These are phyloP conservation scores for Grosmannia huntii DNA, from an alignment of 2,329 filamentous ascomycete genomes.

Conservation along the genomic window DNA sequence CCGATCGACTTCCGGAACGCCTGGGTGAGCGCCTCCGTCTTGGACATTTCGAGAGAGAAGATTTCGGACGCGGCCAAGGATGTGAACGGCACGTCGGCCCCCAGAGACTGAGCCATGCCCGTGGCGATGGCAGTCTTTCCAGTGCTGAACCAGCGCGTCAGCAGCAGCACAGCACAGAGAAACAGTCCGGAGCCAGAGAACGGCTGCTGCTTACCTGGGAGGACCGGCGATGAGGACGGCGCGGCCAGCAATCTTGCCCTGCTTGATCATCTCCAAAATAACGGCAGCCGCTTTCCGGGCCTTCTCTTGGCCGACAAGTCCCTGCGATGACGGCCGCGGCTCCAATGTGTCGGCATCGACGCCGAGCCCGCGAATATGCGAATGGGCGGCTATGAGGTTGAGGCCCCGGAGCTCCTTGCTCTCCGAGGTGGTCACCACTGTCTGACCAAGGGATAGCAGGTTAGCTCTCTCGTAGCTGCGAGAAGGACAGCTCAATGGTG, in stretches of 20 bases:
- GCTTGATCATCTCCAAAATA: conserved; percentile 97
- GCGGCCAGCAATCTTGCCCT: conserved; percentile 93
- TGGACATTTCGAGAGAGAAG: conserved; percentile 98
- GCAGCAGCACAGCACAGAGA: neutral
- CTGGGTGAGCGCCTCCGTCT: conserved; percentile 94
- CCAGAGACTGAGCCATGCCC: conserved; percentile 95
- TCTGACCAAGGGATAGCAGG: conserved; percentile 22
- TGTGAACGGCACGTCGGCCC: conserved; percentile 89
- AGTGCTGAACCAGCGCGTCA: conserved; percentile 45
- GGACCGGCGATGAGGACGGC: conserved; percentile 91
- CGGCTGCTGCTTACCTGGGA: conserved; percentile 45
- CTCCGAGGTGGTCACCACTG: conserved; percentile 73
- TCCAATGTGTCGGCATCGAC: conserved; percentile 87
- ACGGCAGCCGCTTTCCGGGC: conserved; percentile 92
- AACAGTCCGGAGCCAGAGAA: neutral
- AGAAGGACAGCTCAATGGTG: neutral
- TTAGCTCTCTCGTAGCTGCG: neutral
- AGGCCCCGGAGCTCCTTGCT: conserved; percentile 90
- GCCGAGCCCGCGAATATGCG: conserved; percentile 89
- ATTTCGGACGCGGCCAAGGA: conserved; percentile 93
- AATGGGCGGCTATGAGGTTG: conserved; percentile 96
- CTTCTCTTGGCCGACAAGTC: conserved; percentile 91
- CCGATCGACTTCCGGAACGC: conserved; percentile 99
- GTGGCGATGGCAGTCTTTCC: conserved; percentile 98
- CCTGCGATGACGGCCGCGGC: conserved; percentile 73